Percentiles rank a stretch among this genome's conserved stretches.
Conservation (phyloP, 73 alveolate species). For the Tetrahymena thermophila region DNA sequence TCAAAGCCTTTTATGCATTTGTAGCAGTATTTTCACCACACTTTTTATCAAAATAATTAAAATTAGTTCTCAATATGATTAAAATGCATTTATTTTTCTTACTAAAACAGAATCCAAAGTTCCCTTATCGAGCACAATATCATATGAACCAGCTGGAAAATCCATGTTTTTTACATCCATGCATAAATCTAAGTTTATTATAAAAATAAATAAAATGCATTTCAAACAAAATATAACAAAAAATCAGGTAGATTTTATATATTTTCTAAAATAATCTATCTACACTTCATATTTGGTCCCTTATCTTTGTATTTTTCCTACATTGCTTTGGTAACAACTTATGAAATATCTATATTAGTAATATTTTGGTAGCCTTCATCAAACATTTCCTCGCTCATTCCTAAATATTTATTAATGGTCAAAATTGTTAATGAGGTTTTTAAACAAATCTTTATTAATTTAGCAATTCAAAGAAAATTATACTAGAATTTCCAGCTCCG, state of each 20-base stretch:
- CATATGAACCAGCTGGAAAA: constrained; percentile 80
- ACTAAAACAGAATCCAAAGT: constrained; percentile 83
- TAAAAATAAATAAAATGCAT: background rate
- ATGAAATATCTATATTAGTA: constrained; percentile 86
- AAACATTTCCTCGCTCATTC: constrained; percentile 94
- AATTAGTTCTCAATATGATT: background rate
- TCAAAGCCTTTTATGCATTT: constrained; percentile 79
- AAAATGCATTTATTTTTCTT: background rate
- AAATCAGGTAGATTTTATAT: no score
- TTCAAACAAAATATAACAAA: no score
- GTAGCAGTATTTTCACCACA: constrained; percentile 96
- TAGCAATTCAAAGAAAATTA: background rate
- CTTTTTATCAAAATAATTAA: background rate
- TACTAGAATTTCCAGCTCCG: constrained; percentile 94
- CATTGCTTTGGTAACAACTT: constrained; percentile 90
- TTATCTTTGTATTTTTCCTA: constrained; percentile 88
- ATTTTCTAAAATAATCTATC: background rate
- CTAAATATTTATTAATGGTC: constrained; percentile 27
- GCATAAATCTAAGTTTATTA: constrained; percentile 28
- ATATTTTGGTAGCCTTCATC: constrained; percentile 93
- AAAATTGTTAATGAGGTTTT: background rate
- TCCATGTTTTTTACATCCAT: constrained; percentile 89
- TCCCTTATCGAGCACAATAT: constrained; percentile 91
- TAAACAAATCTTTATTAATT: background rate
- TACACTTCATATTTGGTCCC: constrained; percentile 81